phyloP scores from a whole-genome alignment of 129 eudicot genomes.

The Calendula officinalis region DNA sequence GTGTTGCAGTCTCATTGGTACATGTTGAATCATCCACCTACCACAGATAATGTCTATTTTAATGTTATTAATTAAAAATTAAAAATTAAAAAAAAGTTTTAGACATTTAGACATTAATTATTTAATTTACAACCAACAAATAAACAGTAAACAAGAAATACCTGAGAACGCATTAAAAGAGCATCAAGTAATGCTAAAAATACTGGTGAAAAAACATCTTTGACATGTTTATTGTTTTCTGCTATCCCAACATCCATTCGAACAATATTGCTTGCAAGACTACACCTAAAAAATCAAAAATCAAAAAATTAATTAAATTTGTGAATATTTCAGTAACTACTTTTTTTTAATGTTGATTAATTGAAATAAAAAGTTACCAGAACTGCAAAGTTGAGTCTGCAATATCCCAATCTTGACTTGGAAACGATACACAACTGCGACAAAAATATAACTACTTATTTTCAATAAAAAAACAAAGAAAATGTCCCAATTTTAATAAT shows the following conservation, averaged over 20 bases:
- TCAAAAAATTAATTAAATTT: constrained; percentile 19
- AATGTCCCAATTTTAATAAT: not conserved
- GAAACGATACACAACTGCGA: constrained; percentile 86
- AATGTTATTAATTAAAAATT: constrained; percentile 26
- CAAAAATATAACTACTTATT: constrained; percentile 14
- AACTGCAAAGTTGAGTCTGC: constrained; percentile 96
- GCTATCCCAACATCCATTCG: constrained; percentile 48
- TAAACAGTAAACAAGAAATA: constrained; percentile 20
- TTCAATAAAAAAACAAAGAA: not conserved
- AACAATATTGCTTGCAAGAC: constrained; percentile 78
- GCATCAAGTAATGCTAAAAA: constrained; percentile 86
- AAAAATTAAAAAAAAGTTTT: not conserved
- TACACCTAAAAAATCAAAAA: constrained; percentile 50
- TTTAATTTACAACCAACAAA: not conserved
- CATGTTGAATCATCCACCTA: constrained; percentile 80
- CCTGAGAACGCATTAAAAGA: constrained; percentile 88
- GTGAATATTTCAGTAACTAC: constrained; percentile 16
- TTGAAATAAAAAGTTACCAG: constrained; percentile 49
- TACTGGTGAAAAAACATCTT: constrained; percentile 59
- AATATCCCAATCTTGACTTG: constrained; percentile 92
- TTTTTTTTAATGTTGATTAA: not conserved
- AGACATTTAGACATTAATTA: constrained; percentile 4
- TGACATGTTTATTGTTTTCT: constrained; percentile 44
- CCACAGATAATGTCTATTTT: constrained; percentile 28
- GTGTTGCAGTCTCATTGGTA: constrained; percentile 44